These are phyloP conservation scores for Blastobotrys serpentis DNA, from an alignment of 1,139 yeast species.

Conservation along the genomic window DNA sequence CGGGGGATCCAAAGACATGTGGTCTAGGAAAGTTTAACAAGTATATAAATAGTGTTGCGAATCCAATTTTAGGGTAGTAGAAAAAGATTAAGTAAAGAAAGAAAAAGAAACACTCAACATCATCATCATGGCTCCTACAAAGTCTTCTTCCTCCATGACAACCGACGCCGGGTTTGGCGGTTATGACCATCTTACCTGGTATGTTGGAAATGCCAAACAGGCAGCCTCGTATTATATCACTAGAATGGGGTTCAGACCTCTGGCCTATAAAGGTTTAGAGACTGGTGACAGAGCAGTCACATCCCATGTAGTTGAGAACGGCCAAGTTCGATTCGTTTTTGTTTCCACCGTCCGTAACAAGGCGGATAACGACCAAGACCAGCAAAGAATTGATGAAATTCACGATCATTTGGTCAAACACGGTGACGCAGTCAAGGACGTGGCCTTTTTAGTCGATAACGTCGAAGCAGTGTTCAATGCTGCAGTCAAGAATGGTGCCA, in stretches of 20 bases:
- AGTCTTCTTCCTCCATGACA: background rate
- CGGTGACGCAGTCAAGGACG: constrained; percentile 77
- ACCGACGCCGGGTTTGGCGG: constrained; percentile 25
- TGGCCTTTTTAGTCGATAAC: constrained; percentile 58
- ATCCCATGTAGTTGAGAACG: constrained; percentile 62
- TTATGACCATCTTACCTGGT: constrained; percentile 57
- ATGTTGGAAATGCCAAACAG: constrained; percentile 66
- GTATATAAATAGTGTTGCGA: background rate
- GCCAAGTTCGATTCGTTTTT: constrained; percentile 56
- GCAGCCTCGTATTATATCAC: constrained; percentile 55
- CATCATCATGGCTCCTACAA: constrained; percentile 6
- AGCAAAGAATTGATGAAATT: constrained; percentile 40
- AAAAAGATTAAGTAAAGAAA: no score
- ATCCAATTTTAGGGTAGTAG: background rate
- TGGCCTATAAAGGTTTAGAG: constrained; percentile 67
- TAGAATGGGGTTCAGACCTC: constrained; percentile 60
- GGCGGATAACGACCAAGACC: constrained; percentile 28
- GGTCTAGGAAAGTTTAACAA: background rate
- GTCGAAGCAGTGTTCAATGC: constrained; percentile 45
- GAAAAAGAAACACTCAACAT: background rate
- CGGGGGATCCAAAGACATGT: background rate
- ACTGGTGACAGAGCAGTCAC: constrained; percentile 58
- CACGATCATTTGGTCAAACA: constrained; percentile 47
- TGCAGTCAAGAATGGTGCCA: constrained; percentile 59
- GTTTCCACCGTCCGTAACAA: constrained; percentile 40